Conservation (phyloP, 2,329 filamentous ascomycete genomes). For the Colletotrichum australisinense region DNA sequence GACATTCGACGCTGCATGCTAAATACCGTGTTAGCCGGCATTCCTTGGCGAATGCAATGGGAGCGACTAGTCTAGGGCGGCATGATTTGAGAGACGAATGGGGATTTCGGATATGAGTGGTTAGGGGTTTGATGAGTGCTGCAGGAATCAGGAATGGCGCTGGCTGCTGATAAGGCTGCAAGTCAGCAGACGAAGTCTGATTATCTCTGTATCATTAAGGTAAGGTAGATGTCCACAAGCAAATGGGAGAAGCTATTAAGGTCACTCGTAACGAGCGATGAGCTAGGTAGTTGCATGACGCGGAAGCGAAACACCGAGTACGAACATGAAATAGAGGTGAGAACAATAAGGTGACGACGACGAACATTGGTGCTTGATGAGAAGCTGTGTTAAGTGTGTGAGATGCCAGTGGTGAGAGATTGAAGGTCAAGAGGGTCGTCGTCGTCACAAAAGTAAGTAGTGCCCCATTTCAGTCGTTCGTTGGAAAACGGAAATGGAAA, state of each 20-base stretch:
- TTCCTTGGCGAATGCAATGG: neutral
- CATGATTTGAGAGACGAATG: neutral
- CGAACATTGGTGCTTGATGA: too few species aligned
- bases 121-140: neutral
- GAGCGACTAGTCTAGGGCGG: neutral
- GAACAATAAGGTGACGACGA: too few species aligned
- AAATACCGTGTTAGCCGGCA: neutral
- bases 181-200: neutral
- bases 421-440: neutral
- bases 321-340: neutral
- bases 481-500: neutral
- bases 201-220: too few species aligned
- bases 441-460: too few species aligned
- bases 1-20: too few species aligned
- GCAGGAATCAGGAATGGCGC: neutral
- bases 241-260: neutral
- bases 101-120: neutral
- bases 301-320: neutral
- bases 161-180: neutral
- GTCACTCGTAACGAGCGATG: neutral
- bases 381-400: neutral
- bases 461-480: neutral
- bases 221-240: too few species aligned
- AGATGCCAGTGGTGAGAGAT: neutral
- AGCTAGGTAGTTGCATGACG: neutral